Conservation (phyloP, 495 filamentous ascomycete species). For the Xylaria curta region DNA sequence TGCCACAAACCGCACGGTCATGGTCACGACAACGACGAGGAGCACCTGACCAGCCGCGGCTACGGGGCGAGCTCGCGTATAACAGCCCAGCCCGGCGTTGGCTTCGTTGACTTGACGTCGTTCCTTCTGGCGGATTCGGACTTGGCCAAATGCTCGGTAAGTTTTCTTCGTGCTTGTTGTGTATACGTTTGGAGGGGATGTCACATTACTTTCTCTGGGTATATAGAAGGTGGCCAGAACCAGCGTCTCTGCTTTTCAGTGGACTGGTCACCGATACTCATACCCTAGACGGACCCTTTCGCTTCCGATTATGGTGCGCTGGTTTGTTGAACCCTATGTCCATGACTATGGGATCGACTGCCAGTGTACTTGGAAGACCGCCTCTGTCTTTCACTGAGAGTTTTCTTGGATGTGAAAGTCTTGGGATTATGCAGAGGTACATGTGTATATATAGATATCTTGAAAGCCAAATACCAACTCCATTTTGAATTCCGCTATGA, state of each 20-base stretch:
- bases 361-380: slow-evolving; percentile 34
- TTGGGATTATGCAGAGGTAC: slow-evolving; percentile 66
- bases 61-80: slow-evolving; percentile 78
- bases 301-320: slow-evolving; percentile 41
- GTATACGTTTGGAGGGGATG: slow-evolving; percentile 8
- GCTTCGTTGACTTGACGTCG: slow-evolving; percentile 80
- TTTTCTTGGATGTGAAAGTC: slow-evolving; percentile 56
- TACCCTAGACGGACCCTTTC: slow-evolving; percentile 72
- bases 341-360: slow-evolving; percentile 34
- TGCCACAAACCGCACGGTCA: slow-evolving; percentile 85
- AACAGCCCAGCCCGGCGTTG: slow-evolving; percentile 64
- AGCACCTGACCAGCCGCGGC: slow-evolving; percentile 64
- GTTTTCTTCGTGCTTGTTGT: slow-evolving; percentile 27
- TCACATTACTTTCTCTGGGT: slow-evolving; percentile 53
- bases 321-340: slow-evolving; percentile 27
- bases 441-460: slow-evolving; percentile 42
- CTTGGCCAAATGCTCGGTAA: slow-evolving; percentile 29
- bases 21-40: slow-evolving; percentile 44
- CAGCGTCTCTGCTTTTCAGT: slow-evolving; percentile 58
- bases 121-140: slow-evolving; percentile 72
- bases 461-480: background rate
- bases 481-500: slow-evolving; percentile 3
- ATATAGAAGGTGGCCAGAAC: slow-evolving; percentile 86
- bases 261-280: slow-evolving; percentile 87
- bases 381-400: slow-evolving; percentile 58